These are phyloP conservation scores for Hypoxylon rickii DNA, from an alignment of 495 filamentous ascomycete genomes.

Conservation along the genomic window DNA sequence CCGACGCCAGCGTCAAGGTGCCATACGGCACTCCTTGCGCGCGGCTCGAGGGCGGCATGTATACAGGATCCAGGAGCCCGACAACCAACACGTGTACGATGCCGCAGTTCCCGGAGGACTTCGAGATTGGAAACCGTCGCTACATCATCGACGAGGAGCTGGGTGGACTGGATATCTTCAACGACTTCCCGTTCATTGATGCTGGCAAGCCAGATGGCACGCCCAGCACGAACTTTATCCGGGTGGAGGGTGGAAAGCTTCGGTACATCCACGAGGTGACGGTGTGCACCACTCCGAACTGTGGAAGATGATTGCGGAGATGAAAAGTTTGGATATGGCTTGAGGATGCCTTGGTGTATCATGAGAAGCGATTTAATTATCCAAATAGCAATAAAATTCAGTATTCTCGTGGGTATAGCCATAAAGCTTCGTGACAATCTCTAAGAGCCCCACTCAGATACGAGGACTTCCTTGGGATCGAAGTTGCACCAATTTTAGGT, in stretches of 20 bases:
- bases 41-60: constrained; percentile 52
- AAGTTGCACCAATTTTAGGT: too few species aligned
- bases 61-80: constrained; percentile 38
- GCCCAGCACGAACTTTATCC: constrained; percentile 44
- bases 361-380: too few species aligned
- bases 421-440: too few species aligned
- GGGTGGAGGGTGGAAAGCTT: constrained; percentile 45
- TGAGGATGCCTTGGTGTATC: too few species aligned
- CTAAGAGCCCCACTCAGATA: too few species aligned
- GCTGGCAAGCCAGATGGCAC: constrained; percentile 37
- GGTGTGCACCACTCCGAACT: constrained; percentile 29
- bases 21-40: constrained; percentile 54
- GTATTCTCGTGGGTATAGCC: too few species aligned
- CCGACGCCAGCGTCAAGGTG: constrained; percentile 45
- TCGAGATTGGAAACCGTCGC: constrained; percentile 41
- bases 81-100: constrained; percentile 45
- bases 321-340: not conserved
- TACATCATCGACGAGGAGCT: constrained; percentile 53
- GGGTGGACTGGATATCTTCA: constrained; percentile 49
- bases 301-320: constrained; percentile 16
- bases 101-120: constrained; percentile 40
- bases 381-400: too few species aligned
- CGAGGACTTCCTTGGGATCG: too few species aligned
- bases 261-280: constrained; percentile 48
- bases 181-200: constrained; percentile 47